Percentiles rank a stretch among this genome's conserved stretches.
Evolutionary conservation across 768 basidiomycete species (phyloP).

Genomic region (Lentinula sp.): DNA sequence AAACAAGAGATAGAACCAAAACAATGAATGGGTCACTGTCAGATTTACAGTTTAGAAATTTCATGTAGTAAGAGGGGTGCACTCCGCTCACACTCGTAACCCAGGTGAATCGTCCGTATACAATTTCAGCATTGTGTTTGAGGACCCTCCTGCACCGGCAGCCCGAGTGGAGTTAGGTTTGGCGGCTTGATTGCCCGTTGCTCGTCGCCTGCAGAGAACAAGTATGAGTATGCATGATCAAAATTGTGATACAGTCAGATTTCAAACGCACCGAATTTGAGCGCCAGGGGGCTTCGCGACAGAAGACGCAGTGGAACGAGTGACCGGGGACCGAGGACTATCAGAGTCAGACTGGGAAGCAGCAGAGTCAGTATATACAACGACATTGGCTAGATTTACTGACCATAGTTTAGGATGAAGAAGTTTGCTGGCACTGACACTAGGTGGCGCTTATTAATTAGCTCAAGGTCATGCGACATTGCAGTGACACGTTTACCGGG

Average conservation of each 20-base stretch:
- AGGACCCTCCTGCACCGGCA: constrained; percentile 93
- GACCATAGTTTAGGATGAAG: constrained; percentile 27
- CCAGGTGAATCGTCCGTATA: constrained; percentile 99
- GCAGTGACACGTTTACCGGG: too few species aligned
- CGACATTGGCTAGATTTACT: neutral
- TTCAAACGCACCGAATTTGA: constrained; percentile 63
- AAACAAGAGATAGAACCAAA: constrained; percentile 89
- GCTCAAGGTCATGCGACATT: too few species aligned
- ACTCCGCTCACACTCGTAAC: constrained; percentile 83
- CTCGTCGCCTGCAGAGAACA: constrained; percentile 52
- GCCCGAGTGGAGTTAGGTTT: constrained; percentile 85
- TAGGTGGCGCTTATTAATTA: neutral
- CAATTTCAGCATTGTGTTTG: constrained; percentile 97
- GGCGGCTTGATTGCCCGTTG: constrained; percentile 54
- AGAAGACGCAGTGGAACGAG: constrained; percentile 34
- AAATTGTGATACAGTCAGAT: neutral
- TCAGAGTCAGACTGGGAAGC: constrained; percentile 73
- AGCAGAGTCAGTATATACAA: neutral
- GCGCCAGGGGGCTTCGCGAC: constrained; percentile 75
- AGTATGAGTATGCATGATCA: neutral
- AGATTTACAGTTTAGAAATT: neutral
- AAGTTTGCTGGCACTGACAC: neutral
- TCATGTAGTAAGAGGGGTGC: neutral
- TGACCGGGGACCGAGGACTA: constrained; percentile 39
- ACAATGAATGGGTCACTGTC: constrained; percentile 93